A percentile compares a stretch with the other conserved stretches of the same genome.
Evolutionary conservation across 768 basidiomycete genomes (phyloP).

Genomic region (Termitomyces sp.): DNA sequence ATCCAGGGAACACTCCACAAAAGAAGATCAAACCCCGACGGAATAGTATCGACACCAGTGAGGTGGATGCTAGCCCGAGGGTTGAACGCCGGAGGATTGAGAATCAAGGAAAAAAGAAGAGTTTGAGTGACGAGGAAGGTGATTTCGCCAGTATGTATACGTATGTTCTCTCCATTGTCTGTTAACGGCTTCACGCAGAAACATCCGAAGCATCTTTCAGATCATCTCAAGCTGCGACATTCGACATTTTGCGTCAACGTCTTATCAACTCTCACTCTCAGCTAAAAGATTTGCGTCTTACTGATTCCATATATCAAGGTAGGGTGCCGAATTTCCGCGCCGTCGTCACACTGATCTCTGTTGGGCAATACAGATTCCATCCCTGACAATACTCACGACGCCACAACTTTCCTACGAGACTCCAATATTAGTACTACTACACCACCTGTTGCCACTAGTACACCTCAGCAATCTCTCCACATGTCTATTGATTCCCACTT

Average conservation of each 20-base stretch:
- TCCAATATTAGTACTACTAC: slow-evolving; percentile 34
- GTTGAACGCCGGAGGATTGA: slow-evolving; percentile 34
- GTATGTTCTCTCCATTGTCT: slow-evolving; percentile 3
- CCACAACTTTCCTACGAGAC: slow-evolving; percentile 33
- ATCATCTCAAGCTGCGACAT: slow-evolving; percentile 41
- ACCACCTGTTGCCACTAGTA: slow-evolving; percentile 50
- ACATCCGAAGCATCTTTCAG: slow-evolving; percentile 32
- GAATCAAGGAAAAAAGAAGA: slow-evolving; percentile 50
- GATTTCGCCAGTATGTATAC: slow-evolving; percentile 45
- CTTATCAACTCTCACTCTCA: slow-evolving; percentile 34
- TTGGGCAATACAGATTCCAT: background rate
- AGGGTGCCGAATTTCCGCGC: slow-evolving; percentile 13
- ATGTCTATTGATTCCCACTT: slow-evolving; percentile 47
- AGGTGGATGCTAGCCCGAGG: slow-evolving; percentile 53
- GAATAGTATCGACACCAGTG: slow-evolving; percentile 59
- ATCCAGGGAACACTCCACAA: slow-evolving; percentile 61
- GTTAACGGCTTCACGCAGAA: slow-evolving; percentile 11
- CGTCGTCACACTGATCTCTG: background rate
- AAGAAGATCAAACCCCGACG: slow-evolving; percentile 43
- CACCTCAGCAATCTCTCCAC: slow-evolving; percentile 51
- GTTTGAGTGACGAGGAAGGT: slow-evolving; percentile 65
- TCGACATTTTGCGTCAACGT: slow-evolving; percentile 43
- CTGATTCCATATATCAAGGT: slow-evolving; percentile 32
- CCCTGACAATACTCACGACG: slow-evolving; percentile 30
- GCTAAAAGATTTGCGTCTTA: slow-evolving; percentile 31